Evolutionary conservation across 2,329 filamentous ascomycete species (phyloP).

Genomic region (Aureobasidium pullulans): DNA sequence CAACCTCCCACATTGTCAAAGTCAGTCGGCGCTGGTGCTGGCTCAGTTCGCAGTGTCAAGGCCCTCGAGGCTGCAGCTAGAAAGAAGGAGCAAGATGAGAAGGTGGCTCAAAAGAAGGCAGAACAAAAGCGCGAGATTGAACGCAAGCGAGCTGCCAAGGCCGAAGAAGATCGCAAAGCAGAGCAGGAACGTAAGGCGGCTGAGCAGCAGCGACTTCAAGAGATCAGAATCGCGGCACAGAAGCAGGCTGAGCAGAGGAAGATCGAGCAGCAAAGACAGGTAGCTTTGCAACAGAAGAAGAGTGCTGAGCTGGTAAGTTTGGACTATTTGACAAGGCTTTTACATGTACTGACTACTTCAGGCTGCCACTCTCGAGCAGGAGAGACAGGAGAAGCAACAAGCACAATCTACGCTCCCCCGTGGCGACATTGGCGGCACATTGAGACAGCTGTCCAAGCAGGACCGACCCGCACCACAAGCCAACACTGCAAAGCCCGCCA

Average conservation of each 20-base stretch:
- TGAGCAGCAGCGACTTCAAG: conserved; percentile 31
- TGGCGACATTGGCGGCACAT: conserved; percentile 42
- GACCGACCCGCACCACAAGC: conserved; percentile 52
- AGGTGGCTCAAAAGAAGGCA: conserved; percentile 67
- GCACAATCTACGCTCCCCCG: conserved; percentile 30
- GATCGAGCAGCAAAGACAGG: conserved; percentile 46
- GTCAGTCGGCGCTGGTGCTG: conserved; percentile 5
- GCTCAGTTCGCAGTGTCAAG: conserved; percentile 25
- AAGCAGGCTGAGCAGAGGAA: conserved; percentile 28
- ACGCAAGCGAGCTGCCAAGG: conserved; percentile 63
- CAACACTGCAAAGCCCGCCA: conserved; percentile 64
- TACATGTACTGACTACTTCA: not conserved
- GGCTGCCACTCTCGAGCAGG: conserved; percentile 29
- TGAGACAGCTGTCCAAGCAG: conserved; percentile 53
- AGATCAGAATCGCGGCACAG: conserved; percentile 30
- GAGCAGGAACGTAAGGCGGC: conserved; percentile 33
- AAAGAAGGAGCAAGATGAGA: conserved; percentile 79
- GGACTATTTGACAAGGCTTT: not conserved
- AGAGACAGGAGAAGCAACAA: conserved; percentile 20
- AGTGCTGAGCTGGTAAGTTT: conserved; percentile 9
- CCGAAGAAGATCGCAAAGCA: conserved; percentile 48
- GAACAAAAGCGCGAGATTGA: conserved; percentile 78
- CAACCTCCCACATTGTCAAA: conserved; percentile 5
- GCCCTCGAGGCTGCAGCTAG: conserved; percentile 68
- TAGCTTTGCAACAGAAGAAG: conserved; percentile 29